These are phyloP conservation scores for Schizochytrium sp. DNA, from an alignment of 108 stramenopile genomes.

Conservation along the genomic window DNA sequence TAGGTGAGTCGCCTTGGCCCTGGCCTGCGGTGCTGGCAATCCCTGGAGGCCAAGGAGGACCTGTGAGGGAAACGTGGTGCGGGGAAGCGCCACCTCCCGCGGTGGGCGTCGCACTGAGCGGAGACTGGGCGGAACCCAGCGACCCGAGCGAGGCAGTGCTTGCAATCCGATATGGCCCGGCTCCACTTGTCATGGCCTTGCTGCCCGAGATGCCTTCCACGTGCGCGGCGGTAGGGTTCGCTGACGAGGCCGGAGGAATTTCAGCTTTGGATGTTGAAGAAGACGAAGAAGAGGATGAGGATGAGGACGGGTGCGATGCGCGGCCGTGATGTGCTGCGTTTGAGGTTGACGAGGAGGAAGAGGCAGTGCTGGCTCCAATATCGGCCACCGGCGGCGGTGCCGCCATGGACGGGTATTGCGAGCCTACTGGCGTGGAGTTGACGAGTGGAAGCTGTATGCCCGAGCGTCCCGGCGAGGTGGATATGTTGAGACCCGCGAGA, in stretches of 20 bases:
- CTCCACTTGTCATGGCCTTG: not conserved
- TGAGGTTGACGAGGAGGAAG: no score
- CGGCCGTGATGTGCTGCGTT: no score
- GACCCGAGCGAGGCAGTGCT: not conserved
- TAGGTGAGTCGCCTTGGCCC: not conserved
- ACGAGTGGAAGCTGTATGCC: no score
- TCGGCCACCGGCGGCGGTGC: no score
- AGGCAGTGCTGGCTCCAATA: no score
- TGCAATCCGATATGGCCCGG: not conserved
- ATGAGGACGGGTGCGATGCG: not conserved
- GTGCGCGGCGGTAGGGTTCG: no score
- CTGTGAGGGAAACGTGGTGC: not conserved
- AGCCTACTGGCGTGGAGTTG: no score
- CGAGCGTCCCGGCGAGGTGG: no score
- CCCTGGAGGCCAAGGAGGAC: not conserved
- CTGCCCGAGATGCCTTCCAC: no score
- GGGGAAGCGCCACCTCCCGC: not conserved
- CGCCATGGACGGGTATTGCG: no score
- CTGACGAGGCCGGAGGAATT: not conserved
- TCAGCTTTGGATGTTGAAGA: not conserved
- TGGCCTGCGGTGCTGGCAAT: not conserved
- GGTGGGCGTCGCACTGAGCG: not conserved
- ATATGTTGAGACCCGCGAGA: no score
- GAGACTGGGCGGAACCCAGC: not conserved
- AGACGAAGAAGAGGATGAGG: not conserved